Percentiles rank a stretch among this genome's conserved stretches.
These are phyloP conservation scores for Sophora flavescens DNA, from an alignment of 306 rosid species.

Conservation along the genomic window DNA sequence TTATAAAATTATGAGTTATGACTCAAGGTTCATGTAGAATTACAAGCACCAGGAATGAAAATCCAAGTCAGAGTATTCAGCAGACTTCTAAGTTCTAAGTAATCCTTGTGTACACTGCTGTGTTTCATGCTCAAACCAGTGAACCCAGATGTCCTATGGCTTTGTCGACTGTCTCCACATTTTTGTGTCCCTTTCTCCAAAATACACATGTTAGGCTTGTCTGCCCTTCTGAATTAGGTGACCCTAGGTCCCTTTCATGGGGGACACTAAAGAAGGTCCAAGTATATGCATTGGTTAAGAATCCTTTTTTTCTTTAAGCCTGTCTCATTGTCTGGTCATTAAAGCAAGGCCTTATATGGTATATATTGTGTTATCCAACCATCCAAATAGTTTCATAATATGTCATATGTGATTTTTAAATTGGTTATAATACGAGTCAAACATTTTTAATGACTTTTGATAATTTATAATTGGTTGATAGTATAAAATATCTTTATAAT, in stretches of 20 bases:
- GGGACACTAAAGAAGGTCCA: conserved; percentile 42
- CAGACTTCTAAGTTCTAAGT: neutral
- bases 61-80: neutral
- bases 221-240: conserved; percentile 37
- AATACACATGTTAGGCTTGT: conserved; percentile 44
- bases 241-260: conserved; percentile 47
- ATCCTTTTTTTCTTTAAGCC: neutral
- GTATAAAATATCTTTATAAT: too few species aligned
- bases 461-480: too few species aligned
- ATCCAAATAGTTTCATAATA: conserved; percentile 13
- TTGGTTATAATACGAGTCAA: too few species aligned
- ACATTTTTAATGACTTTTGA: too few species aligned
- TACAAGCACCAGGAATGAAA: neutral
- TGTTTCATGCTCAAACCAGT: conserved; percentile 13
- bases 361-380: neutral
- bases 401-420: too few species aligned
- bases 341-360: conserved; percentile 44
- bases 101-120: neutral
- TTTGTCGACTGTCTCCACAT: conserved; percentile 34
- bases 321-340: conserved; percentile 12
- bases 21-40: neutral
- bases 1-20: neutral
- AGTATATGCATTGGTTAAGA: neutral
- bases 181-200: conserved; percentile 29
- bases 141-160: conserved; percentile 26